phyloP scores from a whole-genome alignment of 2,329 filamentous ascomycete genomes.

The Pseudocercospora pini-densiflorae region DNA sequence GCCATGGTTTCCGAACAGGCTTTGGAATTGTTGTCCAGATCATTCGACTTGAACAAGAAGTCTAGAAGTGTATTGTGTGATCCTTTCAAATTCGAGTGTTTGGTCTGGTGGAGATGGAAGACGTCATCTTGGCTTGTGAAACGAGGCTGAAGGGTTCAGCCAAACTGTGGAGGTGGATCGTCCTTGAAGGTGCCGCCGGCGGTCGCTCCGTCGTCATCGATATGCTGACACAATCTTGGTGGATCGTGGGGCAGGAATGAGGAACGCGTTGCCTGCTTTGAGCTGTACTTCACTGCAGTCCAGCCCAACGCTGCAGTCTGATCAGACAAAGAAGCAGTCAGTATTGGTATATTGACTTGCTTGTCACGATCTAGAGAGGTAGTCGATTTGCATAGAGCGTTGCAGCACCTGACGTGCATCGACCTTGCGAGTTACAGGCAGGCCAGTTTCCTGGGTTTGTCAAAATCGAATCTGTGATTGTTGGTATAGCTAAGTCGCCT shows the following conservation, averaged over 20 bases:
- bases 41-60: background rate
- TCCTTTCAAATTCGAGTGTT: background rate
- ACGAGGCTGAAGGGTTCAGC: slow-evolving; percentile 3
- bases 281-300: background rate
- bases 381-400: no score
- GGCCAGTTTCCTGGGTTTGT: no score
- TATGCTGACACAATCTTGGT: background rate
- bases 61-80: background rate
- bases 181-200: background rate
- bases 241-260: background rate
- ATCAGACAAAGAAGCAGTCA: background rate
- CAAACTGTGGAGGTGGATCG: background rate
- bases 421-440: no score
- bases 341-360: no score
- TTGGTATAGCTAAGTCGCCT: no score
- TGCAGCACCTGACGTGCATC: no score
- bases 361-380: no score
- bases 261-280: background rate
- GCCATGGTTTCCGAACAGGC: background rate
- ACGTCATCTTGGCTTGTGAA: slow-evolving; percentile 13
- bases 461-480: no score
- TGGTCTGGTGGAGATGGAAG: slow-evolving; percentile 6
- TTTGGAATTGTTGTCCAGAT: background rate
- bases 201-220: background rate
- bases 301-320: background rate